Base-by-base conservation (phyloP, 345 rosid genomes). In the Limnanthes douglasii region DNA sequence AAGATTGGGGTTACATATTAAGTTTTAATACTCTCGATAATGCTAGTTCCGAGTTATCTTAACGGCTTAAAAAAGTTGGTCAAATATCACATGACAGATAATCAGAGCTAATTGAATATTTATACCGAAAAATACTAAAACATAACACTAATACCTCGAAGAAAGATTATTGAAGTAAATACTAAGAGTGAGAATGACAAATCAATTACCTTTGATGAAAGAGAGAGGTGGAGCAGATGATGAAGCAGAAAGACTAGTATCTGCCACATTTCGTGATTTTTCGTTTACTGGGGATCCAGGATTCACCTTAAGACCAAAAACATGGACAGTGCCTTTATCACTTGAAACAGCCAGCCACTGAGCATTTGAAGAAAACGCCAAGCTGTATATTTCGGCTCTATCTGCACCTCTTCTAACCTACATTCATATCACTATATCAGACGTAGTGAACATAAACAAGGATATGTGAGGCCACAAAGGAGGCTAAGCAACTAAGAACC, bases 381-480 rank as follows among this genome's bases (percentile, higher is more conserved):
- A 50, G 56, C 99, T 92, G 53, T 80, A 69, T 33, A 92, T 75
- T 51, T 85, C 99, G 4, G 99, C 96, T 71, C 99, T 78, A 50
- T 92, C 99, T 18, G 96, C 94, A 53, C 99, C 99, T 49, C 99
- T 80, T 54, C 99, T 73, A 16, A 92, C 78, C 99, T 92, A 47
- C 36, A 53, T 8, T 18, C 37, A 56, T 16, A 35, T 17, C 38
- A 41, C 25, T 2, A 18, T 31, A 23, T 13, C 18, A 2, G 10
- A 15, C 20, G 3, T 34, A n/a, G n/a, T n/a, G n/a, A n/a, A n/a
- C n/a, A n/a, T n/a, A n/a, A n/a, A n/a, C n/a, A n/a, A n/a, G n/a
- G n/a, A n/a, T n/a, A n/a, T n/a, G n/a, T n/a, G n/a, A n/a, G n/a
- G n/a, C n/a, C n/a, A n/a, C n/a, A n/a, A n/a, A n/a, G n/a, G n/a